Conservation (phyloP, 2,329 filamentous ascomycete species). For the Colletotrichum paranaense region DNA sequence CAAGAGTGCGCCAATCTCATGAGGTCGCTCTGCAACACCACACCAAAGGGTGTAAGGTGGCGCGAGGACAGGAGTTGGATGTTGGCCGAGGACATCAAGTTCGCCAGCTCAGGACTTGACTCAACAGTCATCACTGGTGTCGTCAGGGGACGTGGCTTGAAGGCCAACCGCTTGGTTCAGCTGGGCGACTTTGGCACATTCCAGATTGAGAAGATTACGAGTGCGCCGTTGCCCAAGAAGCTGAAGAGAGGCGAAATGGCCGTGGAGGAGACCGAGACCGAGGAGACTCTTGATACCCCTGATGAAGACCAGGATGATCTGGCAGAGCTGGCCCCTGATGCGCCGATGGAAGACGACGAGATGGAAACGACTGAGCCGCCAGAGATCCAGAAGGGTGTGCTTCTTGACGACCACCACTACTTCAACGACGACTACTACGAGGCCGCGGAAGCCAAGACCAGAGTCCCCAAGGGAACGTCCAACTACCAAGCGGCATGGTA, state of each 20-base stretch:
- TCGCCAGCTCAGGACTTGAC: conserved; percentile 70
- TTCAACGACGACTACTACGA: conserved; percentile 85
- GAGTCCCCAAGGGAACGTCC: conserved; percentile 90
- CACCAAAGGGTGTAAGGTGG: conserved; percentile 95
- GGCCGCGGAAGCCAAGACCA: conserved; percentile 72
- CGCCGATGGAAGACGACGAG: conserved; percentile 69
- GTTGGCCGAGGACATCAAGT: conserved; percentile 84
- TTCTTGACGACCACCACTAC: conserved; percentile 97
- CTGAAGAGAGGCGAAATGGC: conserved; percentile 74
- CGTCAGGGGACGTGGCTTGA: conserved; percentile 86
- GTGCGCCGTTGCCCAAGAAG: conserved; percentile 74
- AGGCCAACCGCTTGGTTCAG: conserved; percentile 90
- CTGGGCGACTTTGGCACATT: conserved; percentile 95
- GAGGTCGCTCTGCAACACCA: conserved; percentile 89
- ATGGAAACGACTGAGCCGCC: conserved; percentile 54
- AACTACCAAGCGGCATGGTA: conserved; percentile 97
- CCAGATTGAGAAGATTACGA: conserved; percentile 89
- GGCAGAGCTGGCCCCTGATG: conserved; percentile 86
- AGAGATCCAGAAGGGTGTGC: conserved; percentile 79
- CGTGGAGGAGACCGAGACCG: conserved; percentile 67
- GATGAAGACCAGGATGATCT: conserved; percentile 86
- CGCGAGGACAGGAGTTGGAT: conserved; percentile 96
- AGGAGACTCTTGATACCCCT: conserved; percentile 75
- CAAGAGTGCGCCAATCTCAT: conserved; percentile 94
- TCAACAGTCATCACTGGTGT: conserved; percentile 84